Evolutionary conservation across 2,329 filamentous ascomycete genomes (phyloP).

Genomic region (Fusarium dlaminii): DNA sequence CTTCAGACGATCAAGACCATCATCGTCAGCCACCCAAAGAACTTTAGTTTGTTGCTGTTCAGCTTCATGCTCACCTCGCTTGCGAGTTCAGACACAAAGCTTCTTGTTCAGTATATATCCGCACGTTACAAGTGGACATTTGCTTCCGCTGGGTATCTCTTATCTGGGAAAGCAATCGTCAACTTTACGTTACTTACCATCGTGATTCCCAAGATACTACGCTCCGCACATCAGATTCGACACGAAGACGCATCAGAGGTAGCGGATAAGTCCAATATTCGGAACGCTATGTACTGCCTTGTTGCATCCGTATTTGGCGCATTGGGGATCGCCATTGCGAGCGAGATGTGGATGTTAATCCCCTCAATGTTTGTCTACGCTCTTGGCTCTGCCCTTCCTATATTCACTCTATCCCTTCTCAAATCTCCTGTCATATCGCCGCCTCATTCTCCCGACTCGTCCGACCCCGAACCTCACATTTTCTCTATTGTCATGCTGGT

Average conservation of each 20-base stretch:
- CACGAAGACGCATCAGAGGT: background rate
- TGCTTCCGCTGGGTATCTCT: constrained; percentile 57
- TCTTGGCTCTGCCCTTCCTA: constrained; percentile 58
- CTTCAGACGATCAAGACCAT: constrained; percentile 45
- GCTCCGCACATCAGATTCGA: background rate
- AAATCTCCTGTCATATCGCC: constrained; percentile 53
- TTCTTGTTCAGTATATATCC: constrained; percentile 61
- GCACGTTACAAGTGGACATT: constrained; percentile 59
- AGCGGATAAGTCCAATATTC: constrained; percentile 32
- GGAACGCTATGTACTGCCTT: constrained; percentile 32
- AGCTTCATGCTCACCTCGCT: constrained; percentile 60
- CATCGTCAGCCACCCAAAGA: constrained; percentile 51
- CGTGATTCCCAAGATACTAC: constrained; percentile 52
- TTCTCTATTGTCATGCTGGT: constrained; percentile 63
- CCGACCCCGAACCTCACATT: constrained; percentile 51
- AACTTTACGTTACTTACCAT: constrained; percentile 57
- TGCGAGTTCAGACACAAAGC: constrained; percentile 61
- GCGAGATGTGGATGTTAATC: constrained; percentile 52
- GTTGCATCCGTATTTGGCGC: constrained; percentile 49
- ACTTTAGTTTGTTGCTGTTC: constrained; percentile 54
- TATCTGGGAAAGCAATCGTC: constrained; percentile 59
- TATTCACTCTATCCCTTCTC: constrained; percentile 60
- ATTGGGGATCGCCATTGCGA: constrained; percentile 53
- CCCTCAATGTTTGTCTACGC: constrained; percentile 58
- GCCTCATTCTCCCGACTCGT: background rate